A percentile compares a stretch with the other conserved stretches of the same genome.
Conservation (phyloP, 2,329 filamentous ascomycete species). For the Fusarium cicatricum region DNA sequence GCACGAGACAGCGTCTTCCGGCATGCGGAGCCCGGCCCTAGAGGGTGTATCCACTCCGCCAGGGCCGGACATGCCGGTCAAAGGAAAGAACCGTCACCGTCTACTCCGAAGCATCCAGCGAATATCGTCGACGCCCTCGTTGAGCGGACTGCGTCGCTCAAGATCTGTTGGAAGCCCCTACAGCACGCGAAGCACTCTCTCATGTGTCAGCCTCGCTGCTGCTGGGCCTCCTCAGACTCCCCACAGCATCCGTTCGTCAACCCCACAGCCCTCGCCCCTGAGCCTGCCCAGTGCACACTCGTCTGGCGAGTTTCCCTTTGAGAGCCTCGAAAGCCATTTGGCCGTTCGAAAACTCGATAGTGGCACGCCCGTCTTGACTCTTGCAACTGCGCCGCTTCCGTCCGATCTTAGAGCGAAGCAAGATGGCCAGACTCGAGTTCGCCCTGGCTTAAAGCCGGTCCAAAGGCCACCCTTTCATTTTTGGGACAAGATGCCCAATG, state of each 20-base stretch:
- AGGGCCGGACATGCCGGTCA: slow-evolving; percentile 49
- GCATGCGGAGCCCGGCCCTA: slow-evolving; percentile 40
- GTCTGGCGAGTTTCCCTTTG: slow-evolving; percentile 51
- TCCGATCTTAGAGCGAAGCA: slow-evolving; percentile 62
- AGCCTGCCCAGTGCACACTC: slow-evolving; percentile 49
- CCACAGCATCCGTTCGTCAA: slow-evolving; percentile 42
- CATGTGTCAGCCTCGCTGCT: slow-evolving; percentile 62
- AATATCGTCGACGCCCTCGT: slow-evolving; percentile 81
- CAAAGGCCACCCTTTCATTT: slow-evolving; percentile 65
- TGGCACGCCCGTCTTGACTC: slow-evolving; percentile 50
- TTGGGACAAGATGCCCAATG: slow-evolving; percentile 82
- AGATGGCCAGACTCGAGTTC: slow-evolving; percentile 33
- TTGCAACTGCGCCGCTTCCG: slow-evolving; percentile 68
- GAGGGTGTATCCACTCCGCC: slow-evolving; percentile 38
- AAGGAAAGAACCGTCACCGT: slow-evolving; percentile 73
- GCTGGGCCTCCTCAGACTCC: slow-evolving; percentile 44
- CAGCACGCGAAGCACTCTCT: slow-evolving; percentile 60
- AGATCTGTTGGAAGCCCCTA: slow-evolving; percentile 75
- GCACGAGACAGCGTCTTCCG: slow-evolving; percentile 35
- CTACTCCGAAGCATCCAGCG: slow-evolving; percentile 79
- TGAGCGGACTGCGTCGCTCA: slow-evolving; percentile 69
- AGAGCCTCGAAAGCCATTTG: slow-evolving; percentile 57
- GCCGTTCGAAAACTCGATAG: slow-evolving; percentile 64
- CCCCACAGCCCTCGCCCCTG: slow-evolving; percentile 53
- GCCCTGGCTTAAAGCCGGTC: slow-evolving; percentile 23